These are phyloP conservation scores for Amyloporia xantha DNA, from an alignment of 768 basidiomycete genomes.

Conservation along the genomic window DNA sequence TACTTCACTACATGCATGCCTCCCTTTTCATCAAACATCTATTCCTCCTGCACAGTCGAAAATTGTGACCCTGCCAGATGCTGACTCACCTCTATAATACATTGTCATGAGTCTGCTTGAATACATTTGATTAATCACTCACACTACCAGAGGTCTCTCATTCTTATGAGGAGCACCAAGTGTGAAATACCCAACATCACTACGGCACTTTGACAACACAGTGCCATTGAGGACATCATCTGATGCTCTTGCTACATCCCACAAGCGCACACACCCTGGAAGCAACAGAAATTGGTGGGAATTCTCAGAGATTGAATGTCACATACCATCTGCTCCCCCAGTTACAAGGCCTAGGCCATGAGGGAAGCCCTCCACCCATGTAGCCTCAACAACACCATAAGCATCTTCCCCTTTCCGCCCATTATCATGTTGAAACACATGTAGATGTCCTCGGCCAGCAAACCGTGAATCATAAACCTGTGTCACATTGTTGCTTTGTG, in stretches of 20 bases:
- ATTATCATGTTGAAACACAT: conserved; percentile 41
- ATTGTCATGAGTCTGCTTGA: neutral
- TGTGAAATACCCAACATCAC: conserved; percentile 53
- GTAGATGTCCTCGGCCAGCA: conserved; percentile 38
- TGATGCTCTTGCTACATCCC: conserved; percentile 47
- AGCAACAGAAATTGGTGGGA: conserved; percentile 3
- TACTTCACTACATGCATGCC: no score
- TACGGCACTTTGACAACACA: conserved; percentile 45
- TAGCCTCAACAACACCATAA: conserved; percentile 45
- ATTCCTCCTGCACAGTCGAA: conserved; percentile 5
- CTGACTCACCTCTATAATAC: neutral
- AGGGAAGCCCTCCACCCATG: conserved; percentile 43
- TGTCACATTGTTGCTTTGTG: conserved; percentile 48
- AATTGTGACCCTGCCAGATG: conserved; percentile 12
- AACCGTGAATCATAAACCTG: conserved; percentile 62
- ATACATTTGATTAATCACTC: conserved; percentile 19
- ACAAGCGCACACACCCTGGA: conserved; percentile 63
- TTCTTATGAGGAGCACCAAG: conserved; percentile 47
- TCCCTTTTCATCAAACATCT: no score
- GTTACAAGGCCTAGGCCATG: conserved; percentile 45
- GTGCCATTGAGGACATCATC: conserved; percentile 36
- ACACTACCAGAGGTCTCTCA: conserved; percentile 59
- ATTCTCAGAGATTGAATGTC: no score
- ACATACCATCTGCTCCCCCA: conserved; percentile 59
- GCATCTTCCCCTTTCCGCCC: conserved; percentile 3